These are phyloP conservation scores for Actinidia polygama DNA, from an alignment of 179 eudicot genomes.

Conservation along the genomic window DNA sequence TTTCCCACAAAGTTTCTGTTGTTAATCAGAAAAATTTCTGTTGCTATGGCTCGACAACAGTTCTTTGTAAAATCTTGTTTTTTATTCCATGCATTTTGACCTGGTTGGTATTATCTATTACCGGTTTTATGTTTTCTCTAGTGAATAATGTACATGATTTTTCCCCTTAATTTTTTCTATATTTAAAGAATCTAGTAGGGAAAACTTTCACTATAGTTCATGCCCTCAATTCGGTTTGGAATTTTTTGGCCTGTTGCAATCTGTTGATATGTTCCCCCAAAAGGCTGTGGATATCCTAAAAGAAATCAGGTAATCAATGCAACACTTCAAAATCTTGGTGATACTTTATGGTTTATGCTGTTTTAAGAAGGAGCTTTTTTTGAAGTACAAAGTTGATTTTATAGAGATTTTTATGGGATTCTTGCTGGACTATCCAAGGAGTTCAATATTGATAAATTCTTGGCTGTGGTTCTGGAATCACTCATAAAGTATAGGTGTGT, in stretches of 20 bases:
- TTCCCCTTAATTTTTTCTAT: too few species aligned
- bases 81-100: too few species aligned
- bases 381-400: neutral
- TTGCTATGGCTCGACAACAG: too few species aligned
- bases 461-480: conserved; percentile 66
- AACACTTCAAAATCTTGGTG: neutral
- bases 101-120: too few species aligned
- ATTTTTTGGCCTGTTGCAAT: conserved; percentile 50
- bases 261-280: conserved; percentile 70
- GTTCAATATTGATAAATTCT: conserved; percentile 79
- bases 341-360: neutral
- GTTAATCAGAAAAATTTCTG: too few species aligned
- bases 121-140: too few species aligned
- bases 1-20: too few species aligned
- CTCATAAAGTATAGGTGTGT: conserved; percentile 61
- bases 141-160: too few species aligned
- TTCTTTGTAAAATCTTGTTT: too few species aligned
- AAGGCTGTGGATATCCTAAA: conserved; percentile 65
- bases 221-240: conserved; percentile 17
- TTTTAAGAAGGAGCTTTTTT: neutral
- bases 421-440: conserved; percentile 62
- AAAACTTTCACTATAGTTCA: conserved; percentile 4
- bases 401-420: conserved; percentile 63
- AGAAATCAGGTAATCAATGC: conserved; percentile 47
- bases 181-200: too few species aligned